Evolutionary conservation across 805 yeast genomes (phyloP).

Genomic region (Yarrowia osloensis): DNA sequence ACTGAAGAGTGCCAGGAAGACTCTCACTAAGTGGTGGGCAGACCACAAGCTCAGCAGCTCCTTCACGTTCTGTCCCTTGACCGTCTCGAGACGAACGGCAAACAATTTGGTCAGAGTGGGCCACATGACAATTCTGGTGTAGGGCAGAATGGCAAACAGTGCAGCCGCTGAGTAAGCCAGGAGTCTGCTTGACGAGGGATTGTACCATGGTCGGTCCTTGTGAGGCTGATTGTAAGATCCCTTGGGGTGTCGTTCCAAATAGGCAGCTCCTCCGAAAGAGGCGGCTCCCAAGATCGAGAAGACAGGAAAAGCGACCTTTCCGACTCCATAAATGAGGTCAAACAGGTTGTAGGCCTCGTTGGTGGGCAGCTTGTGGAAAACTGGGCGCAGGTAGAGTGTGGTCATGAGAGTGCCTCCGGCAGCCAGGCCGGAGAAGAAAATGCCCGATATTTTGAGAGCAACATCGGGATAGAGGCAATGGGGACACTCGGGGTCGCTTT

Average conservation of each 20-base stretch:
- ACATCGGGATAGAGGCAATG: slow-evolving; percentile 20
- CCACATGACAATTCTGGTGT: slow-evolving; percentile 12
- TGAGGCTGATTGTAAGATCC: neutral
- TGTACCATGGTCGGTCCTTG: slow-evolving; percentile 11
- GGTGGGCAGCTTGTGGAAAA: slow-evolving; percentile 13
- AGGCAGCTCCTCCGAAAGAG: slow-evolving; percentile 22
- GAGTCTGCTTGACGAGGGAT: slow-evolving; percentile 14
- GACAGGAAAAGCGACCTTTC: slow-evolving; percentile 1
- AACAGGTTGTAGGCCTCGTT: slow-evolving; percentile 18
- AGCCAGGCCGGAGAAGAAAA: slow-evolving; percentile 18
- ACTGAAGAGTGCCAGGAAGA: neutral
- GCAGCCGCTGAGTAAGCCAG: slow-evolving; percentile 2
- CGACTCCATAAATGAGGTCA: slow-evolving; percentile 1
- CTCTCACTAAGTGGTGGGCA: slow-evolving; percentile 6
- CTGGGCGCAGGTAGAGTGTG: slow-evolving; percentile 11
- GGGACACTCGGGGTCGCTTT: slow-evolving; percentile 23
- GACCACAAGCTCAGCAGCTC: slow-evolving; percentile 13
- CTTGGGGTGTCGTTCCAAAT: slow-evolving; percentile 21
- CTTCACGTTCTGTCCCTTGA: slow-evolving; percentile 20
- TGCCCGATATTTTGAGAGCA: slow-evolving; percentile 20
- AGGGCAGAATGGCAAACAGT: slow-evolving; percentile 11
- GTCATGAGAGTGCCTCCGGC: slow-evolving; percentile 20
- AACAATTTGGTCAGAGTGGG: slow-evolving; percentile 10
- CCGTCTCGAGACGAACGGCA: neutral
- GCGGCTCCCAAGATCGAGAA: slow-evolving; percentile 6